Evolutionary conservation across 441 rosid genomes (phyloP), one percentile per base, ranked within the genome.

Genomic region (Aleurites moluccanus): DNA sequence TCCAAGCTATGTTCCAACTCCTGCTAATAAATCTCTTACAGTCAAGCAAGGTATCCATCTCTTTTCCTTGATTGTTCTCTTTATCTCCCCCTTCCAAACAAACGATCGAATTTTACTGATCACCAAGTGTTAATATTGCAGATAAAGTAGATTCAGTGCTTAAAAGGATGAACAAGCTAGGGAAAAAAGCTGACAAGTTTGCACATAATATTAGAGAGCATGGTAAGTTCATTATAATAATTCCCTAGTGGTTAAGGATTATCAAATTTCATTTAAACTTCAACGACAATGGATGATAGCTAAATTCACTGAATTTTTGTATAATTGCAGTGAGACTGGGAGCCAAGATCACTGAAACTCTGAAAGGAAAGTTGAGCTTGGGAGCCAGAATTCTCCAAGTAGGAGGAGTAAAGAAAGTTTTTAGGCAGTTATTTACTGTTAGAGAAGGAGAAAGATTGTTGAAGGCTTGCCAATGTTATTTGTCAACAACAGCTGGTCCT

Each of bases 401-500:
- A 3, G 91, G 94, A 65, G 92, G 94, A 10, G 75, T 83, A 66
- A 84, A 85, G 69, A 88, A 87, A 78, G 83, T 87, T 23, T 87
- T 83, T 71, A 81, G 81, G 79, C 82, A 83, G 62, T 75, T 82
- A 7, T 90, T 88, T 70, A 80, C 68, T 55, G 85, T 86, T 21
- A 35, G 45, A 25, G 86, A 82, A 73, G 88, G 78, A 9, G 92
- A 90, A 64, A 76, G 75, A 79, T 77, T 90, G 64, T 20, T 85
- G 79, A 85, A 81, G 67, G 84, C 84, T 14, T 80, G 73, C 77
- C 91, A 89, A 44, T 89, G 93, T 75, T 86, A 86, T 77, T 20
- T 89, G 69, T 89, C 87, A 13, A 89, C 94, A 18, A 83, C 89
- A 27, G 80, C 84, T 0, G 97, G 97, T 61, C 93, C 93, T 0